Percentiles rank a stretch among this genome's conserved stretches.
These are phyloP conservation scores for Eucalyptus virginea DNA, from an alignment of 345 rosid species.

Conservation along the genomic window DNA sequence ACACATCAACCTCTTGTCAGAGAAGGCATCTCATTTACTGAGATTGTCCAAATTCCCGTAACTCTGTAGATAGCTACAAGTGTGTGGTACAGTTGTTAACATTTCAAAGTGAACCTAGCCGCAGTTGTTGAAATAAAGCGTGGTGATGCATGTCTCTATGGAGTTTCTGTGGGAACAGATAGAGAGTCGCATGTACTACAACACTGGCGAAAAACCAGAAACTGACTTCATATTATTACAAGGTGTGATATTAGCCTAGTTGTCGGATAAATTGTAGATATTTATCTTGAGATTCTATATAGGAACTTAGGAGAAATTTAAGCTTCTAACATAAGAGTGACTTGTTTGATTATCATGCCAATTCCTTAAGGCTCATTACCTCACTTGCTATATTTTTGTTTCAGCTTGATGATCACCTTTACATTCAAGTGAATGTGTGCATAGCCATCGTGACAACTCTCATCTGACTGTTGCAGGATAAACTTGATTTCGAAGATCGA, in stretches of 20 bases:
- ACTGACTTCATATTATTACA: background rate
- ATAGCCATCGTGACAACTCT: background rate
- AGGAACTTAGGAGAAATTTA: background rate
- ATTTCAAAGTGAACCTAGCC: background rate
- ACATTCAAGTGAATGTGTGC: background rate
- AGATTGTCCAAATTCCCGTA: background rate
- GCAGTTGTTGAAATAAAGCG: background rate
- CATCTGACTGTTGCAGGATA: conserved; percentile 4
- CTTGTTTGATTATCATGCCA: background rate
- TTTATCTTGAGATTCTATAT: background rate
- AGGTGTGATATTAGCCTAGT: background rate
- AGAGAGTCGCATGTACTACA: background rate
- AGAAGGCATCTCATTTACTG: background rate
- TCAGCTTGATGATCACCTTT: background rate
- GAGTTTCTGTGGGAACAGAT: background rate
- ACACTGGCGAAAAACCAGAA: background rate
- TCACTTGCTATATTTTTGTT: background rate
- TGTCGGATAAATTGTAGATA: background rate
- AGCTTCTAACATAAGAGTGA: background rate
- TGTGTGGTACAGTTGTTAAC: background rate
- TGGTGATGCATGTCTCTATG: background rate
- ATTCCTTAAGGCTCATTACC: background rate
- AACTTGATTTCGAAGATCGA: conserved; percentile 22
- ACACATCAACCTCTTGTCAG: background rate
- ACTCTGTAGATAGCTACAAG: background rate